Base-by-base conservation (phyloP, 1,139 yeast species). In the Geotrichum phurueaensis region DNA sequence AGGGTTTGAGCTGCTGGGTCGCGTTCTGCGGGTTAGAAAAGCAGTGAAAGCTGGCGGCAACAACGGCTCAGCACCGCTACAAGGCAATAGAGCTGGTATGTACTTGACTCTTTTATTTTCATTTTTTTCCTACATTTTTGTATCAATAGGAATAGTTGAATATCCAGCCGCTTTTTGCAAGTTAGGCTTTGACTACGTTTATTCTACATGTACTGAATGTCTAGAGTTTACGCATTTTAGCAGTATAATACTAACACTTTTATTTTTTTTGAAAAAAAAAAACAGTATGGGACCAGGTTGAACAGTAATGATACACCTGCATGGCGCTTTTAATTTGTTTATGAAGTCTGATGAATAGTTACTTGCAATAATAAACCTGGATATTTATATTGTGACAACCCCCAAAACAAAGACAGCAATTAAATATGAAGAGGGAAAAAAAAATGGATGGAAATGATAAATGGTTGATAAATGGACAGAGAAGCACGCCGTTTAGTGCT, bases 1-100 rank as follows among this genome's bases (percentile, higher is more conserved):
- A 50, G 69, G 70, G 4, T 64, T 73, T 1, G 70, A 69, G 47
- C 61, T 74, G n/a, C 64, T 63, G 31, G 74, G 73, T 18, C 62
- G 63, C 45, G 66, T 67, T 7, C 57, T 75, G 36, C 62, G 68
- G 45, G 77, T 74, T 2, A 47, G 57, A 20, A 52, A 36, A 23
- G 43, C 54, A 13, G 31, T 52, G 12, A 58, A 58, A 33, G 48
- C 45, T 15, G 58, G 50, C 7, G 47, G 47, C n/a, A 39, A 29
- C n/a, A 39, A 29, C 9, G 22, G 36, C 20, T 27, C 52, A 23
- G 33, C 52, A 13, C n/a, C 52, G 27, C 12, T 27, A 20, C 3
- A 13, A 9, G 33, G 29, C 20, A 31, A 50, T 10, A 23, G 47
- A 39, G 56, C 25, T 36, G 29, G 36, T 43, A 18, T 53, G 29